Conservation (phyloP, 1,284 basidiomycete genomes). For the Quambalaria eucalypti region DNA sequence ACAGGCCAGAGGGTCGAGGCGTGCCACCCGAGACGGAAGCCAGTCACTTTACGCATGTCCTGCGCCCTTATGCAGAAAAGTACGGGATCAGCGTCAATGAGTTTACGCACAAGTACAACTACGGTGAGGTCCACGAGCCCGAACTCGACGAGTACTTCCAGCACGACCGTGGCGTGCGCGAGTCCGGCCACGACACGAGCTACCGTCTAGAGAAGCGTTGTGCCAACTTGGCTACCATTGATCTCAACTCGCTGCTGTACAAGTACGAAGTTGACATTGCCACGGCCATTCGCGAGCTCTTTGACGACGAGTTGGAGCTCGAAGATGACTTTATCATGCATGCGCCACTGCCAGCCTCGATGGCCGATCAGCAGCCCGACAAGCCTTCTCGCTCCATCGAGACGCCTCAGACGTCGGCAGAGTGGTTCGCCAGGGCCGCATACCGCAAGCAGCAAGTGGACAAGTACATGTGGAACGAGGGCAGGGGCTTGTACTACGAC, state of each 20-base stretch:
- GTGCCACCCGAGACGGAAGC: constrained; percentile 98
- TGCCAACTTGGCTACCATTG: constrained; percentile 87
- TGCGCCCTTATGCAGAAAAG: constrained; percentile 87
- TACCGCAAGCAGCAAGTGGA: constrained; percentile 62
- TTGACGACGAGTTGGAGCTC: constrained; percentile 78
- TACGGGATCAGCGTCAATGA: constrained; percentile 91
- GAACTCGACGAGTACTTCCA: constrained; percentile 91
- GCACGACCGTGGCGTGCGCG: constrained; percentile 84
- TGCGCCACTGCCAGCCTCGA: constrained; percentile 19
- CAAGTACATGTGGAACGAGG: constrained; percentile 93
- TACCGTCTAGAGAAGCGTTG: constrained; percentile 91
- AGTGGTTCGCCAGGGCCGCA: constrained; percentile 42
- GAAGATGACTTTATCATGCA: constrained; percentile 68
- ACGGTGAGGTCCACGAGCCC: constrained; percentile 72
- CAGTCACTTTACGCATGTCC: constrained; percentile 90
- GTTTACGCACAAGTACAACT: constrained; percentile 92
- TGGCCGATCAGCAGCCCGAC: constrained; percentile 16
- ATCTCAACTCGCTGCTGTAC: constrained; percentile 72
- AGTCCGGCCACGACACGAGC: constrained; percentile 82
- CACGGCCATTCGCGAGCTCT: constrained; percentile 77
- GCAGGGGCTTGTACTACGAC: constrained; percentile 86
- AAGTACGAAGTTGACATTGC: constrained; percentile 54
- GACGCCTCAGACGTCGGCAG: constrained; percentile 30
- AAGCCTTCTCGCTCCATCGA: constrained; percentile 59
- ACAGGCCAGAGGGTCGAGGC: constrained; percentile 83